phyloP scores from a whole-genome alignment of 192 early-diverging fungal genomes.

The Oehlia diaphana region DNA sequence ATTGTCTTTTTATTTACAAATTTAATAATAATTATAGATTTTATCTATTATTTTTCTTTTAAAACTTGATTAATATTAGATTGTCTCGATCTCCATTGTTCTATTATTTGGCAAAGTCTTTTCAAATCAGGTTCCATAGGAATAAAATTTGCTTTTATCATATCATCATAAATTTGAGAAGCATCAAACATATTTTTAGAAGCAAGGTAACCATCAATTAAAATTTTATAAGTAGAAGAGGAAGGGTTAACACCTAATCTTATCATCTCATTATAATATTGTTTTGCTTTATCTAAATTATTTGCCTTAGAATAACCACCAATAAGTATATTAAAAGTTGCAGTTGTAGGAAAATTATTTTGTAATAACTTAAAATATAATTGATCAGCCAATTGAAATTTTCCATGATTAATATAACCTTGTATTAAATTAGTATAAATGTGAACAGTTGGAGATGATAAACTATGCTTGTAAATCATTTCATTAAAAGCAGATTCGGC shows the following conservation, averaged over 20 bases:
- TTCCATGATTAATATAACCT: background rate
- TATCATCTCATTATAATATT: slow-evolving; percentile 11
- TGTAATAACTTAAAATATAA: background rate
- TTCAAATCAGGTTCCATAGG: background rate
- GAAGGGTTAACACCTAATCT: background rate
- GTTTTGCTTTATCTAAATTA: background rate
- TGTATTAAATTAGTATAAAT: slow-evolving; percentile 18
- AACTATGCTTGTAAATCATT: background rate
- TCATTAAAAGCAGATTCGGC: slow-evolving; percentile 23
- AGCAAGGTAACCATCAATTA: slow-evolving; percentile 9
- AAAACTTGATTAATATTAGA: background rate
- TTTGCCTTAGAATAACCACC: slow-evolving; percentile 1
- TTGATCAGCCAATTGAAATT: slow-evolving; percentile 12
- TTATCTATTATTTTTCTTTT: background rate
- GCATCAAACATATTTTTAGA: background rate
- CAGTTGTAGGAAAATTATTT: background rate
- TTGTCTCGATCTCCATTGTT: background rate
- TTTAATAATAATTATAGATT: too few relatives aligned
- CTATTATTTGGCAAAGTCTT: slow-evolving; percentile 19
- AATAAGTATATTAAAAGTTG: slow-evolving; percentile 16
- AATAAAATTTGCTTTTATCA: background rate
- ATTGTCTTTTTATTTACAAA: too few relatives aligned
- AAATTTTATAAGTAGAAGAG: background rate
- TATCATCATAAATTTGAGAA: slow-evolving; percentile 16
- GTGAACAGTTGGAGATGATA: background rate